phyloP scores from a whole-genome alignment of 768 basidiomycete species.

The Lepiota venenata region DNA sequence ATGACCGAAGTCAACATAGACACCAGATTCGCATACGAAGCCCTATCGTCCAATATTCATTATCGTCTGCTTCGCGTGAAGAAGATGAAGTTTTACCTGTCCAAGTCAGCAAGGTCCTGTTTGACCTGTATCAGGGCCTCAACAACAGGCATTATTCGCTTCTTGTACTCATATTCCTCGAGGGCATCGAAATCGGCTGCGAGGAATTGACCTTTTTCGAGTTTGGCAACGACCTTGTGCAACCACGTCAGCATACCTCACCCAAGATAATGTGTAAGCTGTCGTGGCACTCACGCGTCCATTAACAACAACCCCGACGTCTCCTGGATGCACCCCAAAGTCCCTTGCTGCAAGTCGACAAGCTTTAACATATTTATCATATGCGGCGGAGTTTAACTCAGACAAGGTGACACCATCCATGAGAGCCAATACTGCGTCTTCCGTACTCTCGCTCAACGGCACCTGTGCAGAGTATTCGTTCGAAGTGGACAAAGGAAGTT shows the following conservation, averaged over 20 bases:
- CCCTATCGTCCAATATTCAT: constrained; percentile 31
- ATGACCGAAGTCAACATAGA: constrained; percentile 70
- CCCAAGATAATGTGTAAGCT: background rate
- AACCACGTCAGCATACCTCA: background rate
- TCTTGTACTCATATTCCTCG: constrained; percentile 68
- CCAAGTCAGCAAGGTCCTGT: constrained; percentile 26
- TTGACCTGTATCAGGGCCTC: constrained; percentile 57
- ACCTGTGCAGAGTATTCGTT: constrained; percentile 31
- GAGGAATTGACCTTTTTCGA: constrained; percentile 55
- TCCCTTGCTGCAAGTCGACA: constrained; percentile 49
- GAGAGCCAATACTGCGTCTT: constrained; percentile 27
- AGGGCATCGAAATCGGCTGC: constrained; percentile 72
- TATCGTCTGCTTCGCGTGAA: background rate
- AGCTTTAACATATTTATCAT: constrained; percentile 39
- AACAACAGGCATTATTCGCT: constrained; percentile 66
- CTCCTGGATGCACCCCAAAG: constrained; percentile 56
- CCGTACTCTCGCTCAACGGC: constrained; percentile 24
- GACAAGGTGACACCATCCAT: constrained; percentile 29
- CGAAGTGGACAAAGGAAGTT: background rate
- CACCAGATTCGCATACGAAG: constrained; percentile 54
- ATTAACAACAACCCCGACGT: constrained; percentile 70
- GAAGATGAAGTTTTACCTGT: constrained; percentile 14
- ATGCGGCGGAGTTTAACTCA: constrained; percentile 31
- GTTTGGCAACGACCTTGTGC: constrained; percentile 72
- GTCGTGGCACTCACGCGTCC: constrained; percentile 62